Evolutionary conservation across 225 moss, liverwort and hornwort genomes (phyloP).

Genomic region (Physcomitrellopsis africana): DNA sequence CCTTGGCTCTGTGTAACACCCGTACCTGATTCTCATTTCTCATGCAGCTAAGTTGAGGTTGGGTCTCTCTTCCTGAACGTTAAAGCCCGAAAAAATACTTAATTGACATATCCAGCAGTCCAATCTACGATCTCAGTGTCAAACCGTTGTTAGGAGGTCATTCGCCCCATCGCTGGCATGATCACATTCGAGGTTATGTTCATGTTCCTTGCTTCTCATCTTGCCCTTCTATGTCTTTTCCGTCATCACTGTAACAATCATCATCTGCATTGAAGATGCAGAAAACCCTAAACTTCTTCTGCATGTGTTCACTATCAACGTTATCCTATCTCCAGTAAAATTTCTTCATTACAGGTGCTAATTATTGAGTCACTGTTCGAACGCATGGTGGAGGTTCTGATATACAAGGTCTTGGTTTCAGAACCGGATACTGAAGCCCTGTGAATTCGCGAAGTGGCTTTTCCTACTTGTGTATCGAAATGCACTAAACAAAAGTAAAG

Average conservation of each 20-base stretch:
- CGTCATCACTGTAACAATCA: constrained; percentile 60
- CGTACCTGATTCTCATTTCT: too few species aligned
- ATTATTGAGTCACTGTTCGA: constrained; percentile 54
- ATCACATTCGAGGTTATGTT: constrained; percentile 50
- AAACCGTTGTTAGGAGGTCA: constrained; percentile 37
- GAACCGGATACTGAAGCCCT: constrained; percentile 13
- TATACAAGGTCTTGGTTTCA: constrained; percentile 46
- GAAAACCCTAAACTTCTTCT: constrained; percentile 85
- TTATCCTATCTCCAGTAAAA: constrained; percentile 60
- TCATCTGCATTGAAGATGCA: constrained; percentile 86
- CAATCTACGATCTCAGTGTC: constrained; percentile 38
- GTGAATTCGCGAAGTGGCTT: constrained; percentile 43
- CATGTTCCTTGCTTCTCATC: constrained; percentile 57
- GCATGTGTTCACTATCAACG: constrained; percentile 70
- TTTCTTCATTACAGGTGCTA: constrained; percentile 48
- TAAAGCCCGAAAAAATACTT: too few species aligned
- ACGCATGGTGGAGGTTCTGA: constrained; percentile 38
- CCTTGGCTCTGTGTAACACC: too few species aligned
- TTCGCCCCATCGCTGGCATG: constrained; percentile 41
- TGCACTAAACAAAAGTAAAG: background rate
- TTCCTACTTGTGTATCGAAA: background rate
- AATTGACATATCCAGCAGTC: constrained; percentile 7
- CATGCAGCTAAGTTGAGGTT: too few species aligned
- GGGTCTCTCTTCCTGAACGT: too few species aligned
- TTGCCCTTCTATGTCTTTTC: constrained; percentile 48